Conservation (phyloP, 2,329 filamentous ascomycete species). For the Cyclaneusma minus region DNA sequence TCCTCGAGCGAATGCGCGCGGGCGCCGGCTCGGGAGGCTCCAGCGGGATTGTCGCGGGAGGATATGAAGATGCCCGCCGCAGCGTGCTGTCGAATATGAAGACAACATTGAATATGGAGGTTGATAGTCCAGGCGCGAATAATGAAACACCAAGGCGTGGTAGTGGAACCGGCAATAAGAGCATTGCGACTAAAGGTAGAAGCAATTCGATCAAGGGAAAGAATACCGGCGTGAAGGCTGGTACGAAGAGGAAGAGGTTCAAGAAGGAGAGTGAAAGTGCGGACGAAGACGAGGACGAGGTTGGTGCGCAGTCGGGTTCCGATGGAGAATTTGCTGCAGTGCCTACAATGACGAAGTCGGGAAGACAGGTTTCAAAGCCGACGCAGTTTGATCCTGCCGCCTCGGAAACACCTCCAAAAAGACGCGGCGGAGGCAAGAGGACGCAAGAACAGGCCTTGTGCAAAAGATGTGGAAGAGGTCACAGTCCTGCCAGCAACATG, state of each 20-base stretch:
- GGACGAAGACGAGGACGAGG: slow-evolving; percentile 16
- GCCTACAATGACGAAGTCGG: slow-evolving; percentile 59
- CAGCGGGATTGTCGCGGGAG: slow-evolving; percentile 12
- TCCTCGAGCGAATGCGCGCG: slow-evolving; percentile 19
- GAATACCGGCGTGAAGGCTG: slow-evolving; percentile 7
- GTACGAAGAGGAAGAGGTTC: slow-evolving; percentile 16
- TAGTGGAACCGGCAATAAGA: too few relatives aligned
- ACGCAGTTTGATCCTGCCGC: slow-evolving; percentile 44
- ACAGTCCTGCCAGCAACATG: slow-evolving; percentile 57
- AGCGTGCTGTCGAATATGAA: slow-evolving; percentile 20
- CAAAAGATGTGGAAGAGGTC: slow-evolving; percentile 55
- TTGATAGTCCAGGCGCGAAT: slow-evolving; percentile 10
- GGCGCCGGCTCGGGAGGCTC: slow-evolving; percentile 10
- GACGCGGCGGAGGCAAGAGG: slow-evolving; percentile 34
- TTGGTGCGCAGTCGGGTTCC: slow-evolving; percentile 22
- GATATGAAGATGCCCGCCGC: slow-evolving; percentile 20
- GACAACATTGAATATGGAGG: slow-evolving; percentile 19
- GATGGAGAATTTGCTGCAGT: slow-evolving; percentile 24
- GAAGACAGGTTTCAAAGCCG: slow-evolving; percentile 54
- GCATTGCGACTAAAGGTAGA: too few relatives aligned
- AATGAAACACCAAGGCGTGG: background rate
- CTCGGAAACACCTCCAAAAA: slow-evolving; percentile 24
- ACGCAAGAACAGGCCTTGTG: slow-evolving; percentile 47
- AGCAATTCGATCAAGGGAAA: slow-evolving; percentile 1
- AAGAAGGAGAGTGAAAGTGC: slow-evolving; percentile 13